These are phyloP conservation scores for Cubamyces lactineus DNA, from an alignment of 768 basidiomycete genomes.

Conservation along the genomic window DNA sequence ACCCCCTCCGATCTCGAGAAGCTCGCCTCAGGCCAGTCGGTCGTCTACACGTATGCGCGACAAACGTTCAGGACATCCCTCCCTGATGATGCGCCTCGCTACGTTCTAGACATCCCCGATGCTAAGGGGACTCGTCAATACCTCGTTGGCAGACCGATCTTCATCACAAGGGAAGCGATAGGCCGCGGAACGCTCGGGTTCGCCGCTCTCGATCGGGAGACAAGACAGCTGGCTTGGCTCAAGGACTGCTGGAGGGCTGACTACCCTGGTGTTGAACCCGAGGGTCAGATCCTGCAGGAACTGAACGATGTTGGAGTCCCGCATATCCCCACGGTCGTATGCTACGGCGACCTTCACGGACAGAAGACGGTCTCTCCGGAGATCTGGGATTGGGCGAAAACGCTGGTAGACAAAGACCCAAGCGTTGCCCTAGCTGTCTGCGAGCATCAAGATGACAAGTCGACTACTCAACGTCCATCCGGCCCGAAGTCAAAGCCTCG, in stretches of 20 bases:
- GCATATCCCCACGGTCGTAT: constrained; percentile 10
- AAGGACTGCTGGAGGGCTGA: constrained; percentile 11
- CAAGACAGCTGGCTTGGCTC: constrained; percentile 6
- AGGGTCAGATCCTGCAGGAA: constrained; percentile 4
- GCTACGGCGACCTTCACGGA: constrained; percentile 7
- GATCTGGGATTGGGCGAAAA: not conserved
- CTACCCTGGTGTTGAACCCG: not conserved
- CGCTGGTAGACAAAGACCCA: too few relatives aligned
- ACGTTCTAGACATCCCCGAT: not conserved
- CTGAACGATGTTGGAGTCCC: not conserved
- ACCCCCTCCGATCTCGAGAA: not conserved
- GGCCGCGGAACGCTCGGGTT: constrained; percentile 12
- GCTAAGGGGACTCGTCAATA: not conserved
- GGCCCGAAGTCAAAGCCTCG: too few relatives aligned
- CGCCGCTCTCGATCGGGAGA: constrained; percentile 15
- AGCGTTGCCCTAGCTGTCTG: not conserved
- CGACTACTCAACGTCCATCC: too few relatives aligned
- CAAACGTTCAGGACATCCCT: constrained; percentile 6
- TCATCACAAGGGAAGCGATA: not conserved
- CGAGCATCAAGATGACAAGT: too few relatives aligned
- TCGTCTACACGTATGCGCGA: constrained; percentile 4
- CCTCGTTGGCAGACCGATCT: constrained; percentile 5
- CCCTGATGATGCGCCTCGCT: not conserved
- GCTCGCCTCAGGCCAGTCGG: not conserved
- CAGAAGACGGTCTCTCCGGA: not conserved